A percentile compares a stretch with the other conserved stretches of the same genome.
phyloP scores from a whole-genome alignment of 768 basidiomycete genomes.

The Mycena sanguinolenta region DNA sequence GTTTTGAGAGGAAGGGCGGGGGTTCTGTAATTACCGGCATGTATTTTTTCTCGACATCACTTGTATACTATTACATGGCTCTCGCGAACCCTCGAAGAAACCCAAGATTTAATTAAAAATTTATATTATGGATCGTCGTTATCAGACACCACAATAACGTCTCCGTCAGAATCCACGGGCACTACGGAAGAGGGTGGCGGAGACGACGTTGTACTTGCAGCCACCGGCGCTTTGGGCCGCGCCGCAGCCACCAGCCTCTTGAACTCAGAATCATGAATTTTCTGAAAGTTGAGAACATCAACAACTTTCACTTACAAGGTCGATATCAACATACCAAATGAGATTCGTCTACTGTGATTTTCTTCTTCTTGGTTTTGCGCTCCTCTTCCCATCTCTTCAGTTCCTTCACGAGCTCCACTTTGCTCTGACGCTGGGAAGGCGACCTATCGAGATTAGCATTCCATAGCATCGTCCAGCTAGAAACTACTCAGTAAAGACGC shows the following conservation, averaged over 20 bases:
- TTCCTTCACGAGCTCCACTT: slow-evolving; percentile 62
- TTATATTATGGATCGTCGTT: slow-evolving; percentile 38
- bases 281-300: slow-evolving; percentile 43
- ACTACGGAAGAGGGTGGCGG: slow-evolving; percentile 2
- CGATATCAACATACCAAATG: slow-evolving; percentile 52
- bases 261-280: slow-evolving; percentile 56
- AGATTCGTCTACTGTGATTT: slow-evolving; percentile 52
- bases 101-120: not conserved
- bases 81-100: too few species aligned
- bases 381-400: slow-evolving; percentile 72
- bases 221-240: slow-evolving; percentile 41
- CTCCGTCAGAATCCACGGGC: slow-evolving; percentile 34
- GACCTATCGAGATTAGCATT: slow-evolving; percentile 81
- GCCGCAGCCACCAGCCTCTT: slow-evolving; percentile 53
- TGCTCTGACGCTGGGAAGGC: slow-evolving; percentile 56
- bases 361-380: slow-evolving; percentile 56
- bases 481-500: slow-evolving; percentile 8
- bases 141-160: slow-evolving; percentile 52
- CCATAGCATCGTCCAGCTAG: slow-evolving; percentile 77
- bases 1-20: slow-evolving; percentile 51
- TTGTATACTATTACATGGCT: slow-evolving; percentile 25
- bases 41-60: not conserved
- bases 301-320: slow-evolving; percentile 7
- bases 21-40: slow-evolving; percentile 40
- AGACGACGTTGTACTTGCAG: not conserved